Conservation (phyloP, 2,329 filamentous ascomycete genomes). For the Colletotrichum musae region DNA sequence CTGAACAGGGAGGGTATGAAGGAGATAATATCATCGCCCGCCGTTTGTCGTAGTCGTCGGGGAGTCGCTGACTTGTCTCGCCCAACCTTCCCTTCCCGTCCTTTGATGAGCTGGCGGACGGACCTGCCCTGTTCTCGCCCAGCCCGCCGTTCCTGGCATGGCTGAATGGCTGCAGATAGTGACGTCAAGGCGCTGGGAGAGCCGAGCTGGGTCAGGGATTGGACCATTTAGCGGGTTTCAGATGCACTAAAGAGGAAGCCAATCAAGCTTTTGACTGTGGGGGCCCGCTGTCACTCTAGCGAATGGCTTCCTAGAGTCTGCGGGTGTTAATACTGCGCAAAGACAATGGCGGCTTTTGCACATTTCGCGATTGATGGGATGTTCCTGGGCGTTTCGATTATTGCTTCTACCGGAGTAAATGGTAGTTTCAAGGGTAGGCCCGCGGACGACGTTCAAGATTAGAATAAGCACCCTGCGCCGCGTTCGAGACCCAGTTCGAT, state of each 20-base stretch:
- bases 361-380: constrained; percentile 15
- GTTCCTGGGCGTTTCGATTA: constrained; percentile 2
- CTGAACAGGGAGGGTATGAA: not conserved
- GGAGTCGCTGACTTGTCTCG: constrained; percentile 24
- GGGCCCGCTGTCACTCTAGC: constrained; percentile 19
- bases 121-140: constrained; percentile 23
- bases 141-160: constrained; percentile 15
- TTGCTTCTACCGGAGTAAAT: not conserved
- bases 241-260: constrained; percentile 23
- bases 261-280: constrained; percentile 35
- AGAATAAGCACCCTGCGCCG: constrained; percentile 3
- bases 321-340: constrained; percentile 1
- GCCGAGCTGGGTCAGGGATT: constrained; percentile 24
- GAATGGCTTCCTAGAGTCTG: not conserved
- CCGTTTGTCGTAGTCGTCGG: not conserved
- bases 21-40: not conserved
- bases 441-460: constrained; percentile 2
- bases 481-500: constrained; percentile 24
- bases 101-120: constrained; percentile 19
- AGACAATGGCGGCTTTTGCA: not conserved
- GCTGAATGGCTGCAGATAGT: constrained; percentile 8
- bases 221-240: constrained; percentile 32
- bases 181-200: constrained; percentile 36
- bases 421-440: constrained; percentile 27
- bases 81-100: not conserved